phyloP scores from a whole-genome alignment of 2,329 filamentous ascomycete genomes.

The Fusarium sublunatum region DNA sequence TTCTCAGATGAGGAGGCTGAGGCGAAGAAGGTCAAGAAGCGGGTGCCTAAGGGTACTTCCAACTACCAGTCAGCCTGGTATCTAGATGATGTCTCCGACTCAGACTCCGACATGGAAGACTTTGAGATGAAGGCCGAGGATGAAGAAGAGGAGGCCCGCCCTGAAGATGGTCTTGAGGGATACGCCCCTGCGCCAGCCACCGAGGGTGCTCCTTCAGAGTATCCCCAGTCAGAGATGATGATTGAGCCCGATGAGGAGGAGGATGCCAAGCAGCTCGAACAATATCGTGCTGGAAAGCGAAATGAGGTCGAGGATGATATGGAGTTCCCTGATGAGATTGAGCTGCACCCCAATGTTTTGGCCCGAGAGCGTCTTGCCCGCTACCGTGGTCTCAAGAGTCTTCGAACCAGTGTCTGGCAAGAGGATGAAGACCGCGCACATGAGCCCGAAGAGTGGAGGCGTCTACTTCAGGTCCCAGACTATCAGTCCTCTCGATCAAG shows the following conservation, averaged over 20 bases:
- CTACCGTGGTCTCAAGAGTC: slow-evolving; percentile 91
- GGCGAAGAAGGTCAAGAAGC: slow-evolving; percentile 68
- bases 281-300: slow-evolving; percentile 81
- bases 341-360: slow-evolving; percentile 86
- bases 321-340: slow-evolving; percentile 97
- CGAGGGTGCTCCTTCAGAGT: slow-evolving; percentile 85
- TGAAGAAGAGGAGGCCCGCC: slow-evolving; percentile 69
- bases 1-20: slow-evolving; percentile 81
- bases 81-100: slow-evolving; percentile 81
- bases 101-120: slow-evolving; percentile 85
- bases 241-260: slow-evolving; percentile 85
- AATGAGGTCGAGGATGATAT: slow-evolving; percentile 88
- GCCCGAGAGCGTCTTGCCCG: slow-evolving; percentile 86
- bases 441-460: slow-evolving; percentile 89
- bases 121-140: slow-evolving; percentile 67
- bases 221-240: slow-evolving; percentile 94
- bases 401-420: slow-evolving; percentile 89
- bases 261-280: slow-evolving; percentile 79
- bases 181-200: slow-evolving; percentile 74
- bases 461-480: slow-evolving; percentile 87
- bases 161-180: slow-evolving; percentile 86
- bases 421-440: slow-evolving; percentile 86
- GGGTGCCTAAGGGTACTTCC: slow-evolving; percentile 89
- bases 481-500: slow-evolving; percentile 86
- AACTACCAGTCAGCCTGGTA: slow-evolving; percentile 96